Percentiles rank a stretch among this genome's conserved stretches.
Evolutionary conservation across 2,329 filamentous ascomycete species (phyloP).

Genomic region (Colletotrichum sp.): DNA sequence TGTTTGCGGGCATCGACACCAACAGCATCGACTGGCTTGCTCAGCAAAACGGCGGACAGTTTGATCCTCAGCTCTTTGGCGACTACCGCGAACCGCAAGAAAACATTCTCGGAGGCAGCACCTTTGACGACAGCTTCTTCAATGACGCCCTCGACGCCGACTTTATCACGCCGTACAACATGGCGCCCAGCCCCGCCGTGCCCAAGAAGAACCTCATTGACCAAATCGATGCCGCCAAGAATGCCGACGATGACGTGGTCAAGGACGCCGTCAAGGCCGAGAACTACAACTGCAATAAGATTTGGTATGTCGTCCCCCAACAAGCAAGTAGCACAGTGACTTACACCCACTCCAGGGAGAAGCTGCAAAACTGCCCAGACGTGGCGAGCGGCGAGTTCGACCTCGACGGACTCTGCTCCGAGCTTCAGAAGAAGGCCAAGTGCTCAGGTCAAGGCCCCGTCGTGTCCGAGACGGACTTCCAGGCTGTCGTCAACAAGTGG

Average conservation of each 20-base stretch:
- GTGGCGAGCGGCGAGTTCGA: slow-evolving; percentile 93
- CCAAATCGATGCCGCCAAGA: slow-evolving; percentile 77
- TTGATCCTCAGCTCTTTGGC: slow-evolving; percentile 90
- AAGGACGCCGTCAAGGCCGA: slow-evolving; percentile 38
- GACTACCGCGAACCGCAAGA: slow-evolving; percentile 92
- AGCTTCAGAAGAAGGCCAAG: slow-evolving; percentile 93
- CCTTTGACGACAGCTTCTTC: slow-evolving; percentile 73
- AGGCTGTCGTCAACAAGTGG: slow-evolving; percentile 74
- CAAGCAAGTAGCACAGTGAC: slow-evolving; percentile 25
- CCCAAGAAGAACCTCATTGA: slow-evolving; percentile 76
- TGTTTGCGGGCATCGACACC: slow-evolving; percentile 49
- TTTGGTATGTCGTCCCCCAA: slow-evolving; percentile 73
- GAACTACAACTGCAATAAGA: slow-evolving; percentile 85
- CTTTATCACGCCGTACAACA: slow-evolving; percentile 82
- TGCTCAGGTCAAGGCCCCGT: slow-evolving; percentile 92
- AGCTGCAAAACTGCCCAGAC: slow-evolving; percentile 83
- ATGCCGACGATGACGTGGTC: slow-evolving; percentile 70
- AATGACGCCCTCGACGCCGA: slow-evolving; percentile 83
- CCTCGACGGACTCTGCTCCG: slow-evolving; percentile 88
- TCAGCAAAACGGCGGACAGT: slow-evolving; percentile 82
- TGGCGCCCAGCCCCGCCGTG: slow-evolving; percentile 49
- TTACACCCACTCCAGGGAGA: slow-evolving; percentile 73
- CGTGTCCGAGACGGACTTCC: slow-evolving; percentile 87
- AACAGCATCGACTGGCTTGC: slow-evolving; percentile 75
- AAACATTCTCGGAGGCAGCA: slow-evolving; percentile 71